Percentiles rank a stretch among this genome's conserved stretches.
Conservation (phyloP, 306 rosid genomes). For the Vicia faba region DNA sequence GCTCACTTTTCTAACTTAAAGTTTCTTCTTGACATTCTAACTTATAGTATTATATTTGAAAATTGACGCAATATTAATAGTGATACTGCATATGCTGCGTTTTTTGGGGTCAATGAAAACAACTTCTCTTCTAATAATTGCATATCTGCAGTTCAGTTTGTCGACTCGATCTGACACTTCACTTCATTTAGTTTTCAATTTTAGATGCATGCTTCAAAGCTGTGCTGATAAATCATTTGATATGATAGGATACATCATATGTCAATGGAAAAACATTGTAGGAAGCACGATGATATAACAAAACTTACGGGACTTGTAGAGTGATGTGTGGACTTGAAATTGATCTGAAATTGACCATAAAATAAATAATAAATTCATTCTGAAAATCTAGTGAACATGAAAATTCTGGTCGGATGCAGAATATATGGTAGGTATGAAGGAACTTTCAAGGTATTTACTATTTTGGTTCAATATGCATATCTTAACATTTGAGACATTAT, state of each 20-base stretch:
- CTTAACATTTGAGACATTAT: slow-evolving; percentile 30
- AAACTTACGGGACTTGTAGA: not conserved
- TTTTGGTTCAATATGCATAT: slow-evolving; percentile 22
- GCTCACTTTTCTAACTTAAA: not conserved
- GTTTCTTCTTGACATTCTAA: slow-evolving; percentile 1
- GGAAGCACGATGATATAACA: not conserved
- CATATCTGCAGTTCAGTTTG: not conserved
- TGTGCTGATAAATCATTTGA: not conserved
- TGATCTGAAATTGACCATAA: not conserved
- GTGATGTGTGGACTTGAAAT: slow-evolving; percentile 1
- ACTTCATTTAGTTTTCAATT: not conserved
- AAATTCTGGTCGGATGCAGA: slow-evolving; percentile 26
- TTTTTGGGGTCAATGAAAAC: not conserved
- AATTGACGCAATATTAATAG: not conserved
- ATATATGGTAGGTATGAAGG: slow-evolving; percentile 38
- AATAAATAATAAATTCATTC: not conserved
- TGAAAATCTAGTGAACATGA: not conserved
- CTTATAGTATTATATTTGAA: not conserved
- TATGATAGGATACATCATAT: not conserved
- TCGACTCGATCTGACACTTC: not conserved
- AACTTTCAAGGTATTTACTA: slow-evolving; percentile 29
- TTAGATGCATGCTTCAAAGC: not conserved
- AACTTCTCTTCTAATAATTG: not conserved
- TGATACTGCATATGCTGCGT: not conserved
- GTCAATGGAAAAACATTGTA: not conserved